Conservation (phyloP, 2,329 filamentous ascomycete species). For the Mollisia scopiformis region DNA sequence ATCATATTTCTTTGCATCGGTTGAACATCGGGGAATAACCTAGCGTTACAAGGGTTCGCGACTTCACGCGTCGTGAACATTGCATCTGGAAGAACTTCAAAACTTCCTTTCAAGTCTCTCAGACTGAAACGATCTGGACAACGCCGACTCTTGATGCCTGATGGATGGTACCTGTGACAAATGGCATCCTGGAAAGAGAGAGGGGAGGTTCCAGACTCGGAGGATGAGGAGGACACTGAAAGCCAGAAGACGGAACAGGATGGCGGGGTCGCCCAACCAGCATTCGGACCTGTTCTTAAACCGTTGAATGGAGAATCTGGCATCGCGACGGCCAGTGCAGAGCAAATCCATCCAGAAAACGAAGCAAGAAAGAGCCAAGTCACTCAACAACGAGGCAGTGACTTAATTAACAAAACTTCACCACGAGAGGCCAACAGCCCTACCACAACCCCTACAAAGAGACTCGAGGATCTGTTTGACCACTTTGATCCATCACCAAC, state of each 20-base stretch:
- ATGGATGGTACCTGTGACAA: constrained; percentile 27
- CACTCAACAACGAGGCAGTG: background rate
- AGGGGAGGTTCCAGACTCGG: constrained; percentile 40
- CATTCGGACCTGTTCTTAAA: background rate
- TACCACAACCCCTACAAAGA: background rate
- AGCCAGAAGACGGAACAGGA: constrained; percentile 20
- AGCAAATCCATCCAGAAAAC: background rate
- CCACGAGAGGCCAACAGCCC: background rate
- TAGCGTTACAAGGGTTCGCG: background rate
- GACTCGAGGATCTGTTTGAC: too few species aligned
- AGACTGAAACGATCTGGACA: background rate
- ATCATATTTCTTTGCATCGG: background rate
- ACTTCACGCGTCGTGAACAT: constrained; percentile 4
- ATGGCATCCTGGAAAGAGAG: constrained; percentile 41
- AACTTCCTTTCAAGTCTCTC: background rate
- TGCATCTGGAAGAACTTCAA: background rate
- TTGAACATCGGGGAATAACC: background rate
- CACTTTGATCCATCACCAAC: constrained; percentile 5
- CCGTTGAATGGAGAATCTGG: background rate
- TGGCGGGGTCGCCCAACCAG: background rate
- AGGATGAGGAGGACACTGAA: constrained; percentile 34
- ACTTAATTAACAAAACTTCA: background rate
- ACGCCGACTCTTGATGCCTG: background rate
- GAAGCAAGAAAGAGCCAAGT: background rate
- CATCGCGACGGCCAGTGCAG: background rate